phyloP scores from a whole-genome alignment of 73 alveolate species.

The Paraurostyla sp. region DNA sequence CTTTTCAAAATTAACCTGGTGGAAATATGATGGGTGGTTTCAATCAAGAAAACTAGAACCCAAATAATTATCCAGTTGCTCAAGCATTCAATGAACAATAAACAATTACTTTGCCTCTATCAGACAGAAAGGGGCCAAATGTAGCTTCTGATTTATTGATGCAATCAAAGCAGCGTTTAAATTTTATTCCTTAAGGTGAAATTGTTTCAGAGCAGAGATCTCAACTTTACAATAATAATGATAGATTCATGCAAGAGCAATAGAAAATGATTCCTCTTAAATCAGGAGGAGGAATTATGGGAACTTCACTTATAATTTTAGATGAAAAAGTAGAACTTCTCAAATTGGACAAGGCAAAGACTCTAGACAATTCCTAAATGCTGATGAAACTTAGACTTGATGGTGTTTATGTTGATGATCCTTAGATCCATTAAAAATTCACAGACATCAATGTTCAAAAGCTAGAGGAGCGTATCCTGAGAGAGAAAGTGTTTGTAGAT shows the following conservation, averaged over 20 bases:
- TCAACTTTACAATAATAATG: constrained; percentile 19
- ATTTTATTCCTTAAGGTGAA: background rate
- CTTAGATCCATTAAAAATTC: constrained; percentile 46
- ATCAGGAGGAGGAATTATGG: constrained; percentile 49
- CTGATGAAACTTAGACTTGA: constrained; percentile 54
- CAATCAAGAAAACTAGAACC: background rate
- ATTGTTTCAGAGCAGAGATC: constrained; percentile 21
- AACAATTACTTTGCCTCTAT: background rate
- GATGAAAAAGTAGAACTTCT: constrained; percentile 20
- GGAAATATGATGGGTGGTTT: background rate
- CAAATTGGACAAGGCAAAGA: background rate
- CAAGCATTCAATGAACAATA: background rate
- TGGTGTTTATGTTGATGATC: constrained; percentile 71
- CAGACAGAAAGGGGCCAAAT: constrained; percentile 3
- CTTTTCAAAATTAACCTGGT: background rate
- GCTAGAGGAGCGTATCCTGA: constrained; percentile 73
- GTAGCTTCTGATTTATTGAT: background rate
- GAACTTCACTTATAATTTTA: background rate
- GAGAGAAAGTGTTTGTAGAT: constrained; percentile 16
- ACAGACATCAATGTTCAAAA: constrained; percentile 63
- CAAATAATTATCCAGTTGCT: too few relatives aligned
- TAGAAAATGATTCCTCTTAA: constrained; percentile 3
- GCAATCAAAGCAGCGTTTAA: background rate
- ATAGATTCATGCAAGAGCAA: constrained; percentile 17
- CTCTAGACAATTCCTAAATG: constrained; percentile 2